Evolutionary conservation across 768 basidiomycete genomes (phyloP), one percentile per base, ranked within the genome.

Genomic region (Kondoa subrosea): DNA sequence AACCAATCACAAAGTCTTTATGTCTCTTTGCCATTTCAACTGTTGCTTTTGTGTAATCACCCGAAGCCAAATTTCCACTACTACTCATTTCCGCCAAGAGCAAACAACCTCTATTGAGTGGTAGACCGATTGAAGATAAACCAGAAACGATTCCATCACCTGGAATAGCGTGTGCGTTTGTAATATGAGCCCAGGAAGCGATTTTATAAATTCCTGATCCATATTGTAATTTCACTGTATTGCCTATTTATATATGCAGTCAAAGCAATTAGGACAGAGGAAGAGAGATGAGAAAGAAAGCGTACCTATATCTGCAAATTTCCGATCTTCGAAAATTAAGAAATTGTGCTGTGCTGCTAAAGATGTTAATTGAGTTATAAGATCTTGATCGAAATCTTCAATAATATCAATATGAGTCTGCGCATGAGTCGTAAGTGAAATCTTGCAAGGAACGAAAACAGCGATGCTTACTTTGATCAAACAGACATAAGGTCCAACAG

Each of bases 321-420:
- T 99, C 71, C 95, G 82, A 80, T 99, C 95, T 79, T 97, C 95
- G 73, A 97, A 99, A 73, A 96, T 91, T 65, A 93, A 77, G 79
- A 97, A 99, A 74, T 95, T 89, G 71, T 95, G 85, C 76, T 87
- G 86, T 59, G 78, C 74, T 74, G 86, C 85, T 4, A 97, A 83
- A 34, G 81, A 80, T 69, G 84, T 81, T 56, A 99, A 81, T 57
- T 81, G 80, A 56, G 83, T 80, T 67, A 92, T 83, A 59, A 96
- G 78, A 4, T 81, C 82, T 12, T 79, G 77, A 58, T 91, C 84
- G 76, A 91, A 97, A 78, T 97, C 91, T 72, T 91, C 87, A 67
- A 99, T 81, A 72, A 99, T 87, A 77, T 99, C 95, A 71, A 96
- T 83, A 75, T 99, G 95, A 0, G 95, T 97, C 95, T 97, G 66